Base-by-base conservation (phyloP, 2,329 filamentous ascomycete genomes). In the Diaporthe australafricana region DNA sequence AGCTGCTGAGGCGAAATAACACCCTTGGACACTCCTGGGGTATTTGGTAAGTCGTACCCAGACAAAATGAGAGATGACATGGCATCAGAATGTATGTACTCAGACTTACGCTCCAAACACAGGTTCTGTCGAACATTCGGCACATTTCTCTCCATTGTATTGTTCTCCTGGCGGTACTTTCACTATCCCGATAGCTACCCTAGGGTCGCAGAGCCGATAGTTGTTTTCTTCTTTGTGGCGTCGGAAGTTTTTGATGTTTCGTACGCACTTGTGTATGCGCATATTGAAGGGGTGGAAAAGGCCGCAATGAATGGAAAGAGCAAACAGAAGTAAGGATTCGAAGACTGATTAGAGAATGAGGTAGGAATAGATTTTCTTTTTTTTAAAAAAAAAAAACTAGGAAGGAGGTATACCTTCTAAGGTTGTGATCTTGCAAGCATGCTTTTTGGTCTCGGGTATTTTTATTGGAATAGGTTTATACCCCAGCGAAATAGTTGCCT, bases 21-120 rank as follows among this genome's bases (percentile, higher is more conserved):
- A 72, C 72, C n/a, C 38, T 35, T 27, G 72, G 72, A 5, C 72
- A 73, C 45, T 73, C 72, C 1, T 72, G 50, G 70, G 35, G 32
- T 17, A 73, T 73, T 32, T 73, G 72, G 72, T 73, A 30, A 62
- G 72, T 73, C n/a, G 25, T 22, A 4, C 38, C 25, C 4, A 16
- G 38, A 32, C 56, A 14, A 2, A 0, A 11, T 32, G 25, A 30
- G 16, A 9, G 16, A 60, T 45, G 56, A 12, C 12, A 5, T 27
- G 38, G 16, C 9, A n/a, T 47, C 32, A n/a, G 17, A 8, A 30
- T 22, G 9, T 11, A 62, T 47, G 38, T 9, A 6, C 40, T 22
- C 30, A 68, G 22, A 38, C 63, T 50, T 9, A 53, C 63, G 22
- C 2, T 56, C 7, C 4, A 56, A 17, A 8, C 16, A 12, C 20